Percentiles rank a stretch among this genome's conserved stretches.
phyloP scores from a whole-genome alignment of 345 rosid genomes.

The Eucalyptus decipiens region DNA sequence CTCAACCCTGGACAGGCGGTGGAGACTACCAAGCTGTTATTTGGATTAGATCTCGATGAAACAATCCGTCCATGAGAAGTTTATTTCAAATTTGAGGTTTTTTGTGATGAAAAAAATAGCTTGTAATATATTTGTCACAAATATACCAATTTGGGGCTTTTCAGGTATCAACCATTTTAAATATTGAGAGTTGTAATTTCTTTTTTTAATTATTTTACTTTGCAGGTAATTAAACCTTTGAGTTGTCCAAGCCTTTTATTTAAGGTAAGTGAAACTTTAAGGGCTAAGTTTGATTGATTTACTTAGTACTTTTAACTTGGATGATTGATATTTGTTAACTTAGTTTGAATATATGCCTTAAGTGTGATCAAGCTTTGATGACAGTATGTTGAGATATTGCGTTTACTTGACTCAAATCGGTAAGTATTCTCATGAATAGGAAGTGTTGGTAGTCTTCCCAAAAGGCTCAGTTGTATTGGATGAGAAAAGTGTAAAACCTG shows the following conservation, averaged over 20 bases:
- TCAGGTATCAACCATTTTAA: no score
- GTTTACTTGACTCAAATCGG: neutral
- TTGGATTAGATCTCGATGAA: no score
- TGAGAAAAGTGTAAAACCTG: neutral
- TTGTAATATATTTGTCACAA: no score
- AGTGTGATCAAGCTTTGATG: neutral
- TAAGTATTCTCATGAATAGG: neutral
- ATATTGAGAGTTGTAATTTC: neutral
- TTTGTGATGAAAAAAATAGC: no score
- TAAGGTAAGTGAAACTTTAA: neutral
- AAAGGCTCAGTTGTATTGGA: neutral
- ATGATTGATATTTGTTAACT: neutral
- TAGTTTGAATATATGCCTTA: neutral
- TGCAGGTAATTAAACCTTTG: neutral
- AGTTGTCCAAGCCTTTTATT: neutral
- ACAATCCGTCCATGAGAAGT: no score
- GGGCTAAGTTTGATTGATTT: neutral
- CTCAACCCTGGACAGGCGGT: no score
- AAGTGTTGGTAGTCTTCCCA: neutral
- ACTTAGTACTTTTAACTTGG: no score
- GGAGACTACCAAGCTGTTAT: no score
- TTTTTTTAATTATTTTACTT: no score
- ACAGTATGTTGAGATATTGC: neutral
- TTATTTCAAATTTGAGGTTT: no score
- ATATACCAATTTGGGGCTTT: rapidly evolving